Percentiles rank a stretch among this genome's conserved stretches.
These are phyloP conservation scores for Alternaria sp. DNA, from an alignment of 2,329 filamentous ascomycete genomes.

Conservation along the genomic window DNA sequence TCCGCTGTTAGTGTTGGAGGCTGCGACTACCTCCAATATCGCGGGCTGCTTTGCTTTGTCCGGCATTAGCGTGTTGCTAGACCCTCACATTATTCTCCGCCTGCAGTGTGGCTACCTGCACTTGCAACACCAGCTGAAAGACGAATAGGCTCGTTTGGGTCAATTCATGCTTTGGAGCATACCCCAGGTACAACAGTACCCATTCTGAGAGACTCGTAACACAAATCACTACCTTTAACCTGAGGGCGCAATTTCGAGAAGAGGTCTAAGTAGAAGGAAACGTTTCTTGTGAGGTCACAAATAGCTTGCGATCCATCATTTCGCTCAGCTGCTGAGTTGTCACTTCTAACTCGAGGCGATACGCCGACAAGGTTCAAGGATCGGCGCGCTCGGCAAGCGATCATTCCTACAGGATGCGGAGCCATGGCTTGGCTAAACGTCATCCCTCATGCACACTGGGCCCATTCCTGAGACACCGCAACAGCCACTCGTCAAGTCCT, in stretches of 20 bases:
- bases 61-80: not conserved
- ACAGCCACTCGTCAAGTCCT: slow-evolving; percentile 16
- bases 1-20: not conserved
- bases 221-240: not conserved
- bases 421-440: slow-evolving; percentile 14
- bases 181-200: not conserved
- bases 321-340: slow-evolving; percentile 4
- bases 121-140: not conserved
- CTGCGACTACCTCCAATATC: not conserved
- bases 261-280: not conserved
- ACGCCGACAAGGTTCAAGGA: slow-evolving; percentile 1
- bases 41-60: not conserved
- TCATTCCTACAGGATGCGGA: slow-evolving; percentile 3
- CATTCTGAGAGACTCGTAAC: not conserved
- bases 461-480: slow-evolving; percentile 14
- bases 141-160: not conserved
- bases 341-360: not conserved
- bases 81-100: not conserved
- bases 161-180: not conserved
- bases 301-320: not conserved
- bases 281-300: not conserved
- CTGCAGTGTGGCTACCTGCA: not conserved
- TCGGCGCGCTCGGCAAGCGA: slow-evolving; percentile 5
- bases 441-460: slow-evolving; percentile 17
- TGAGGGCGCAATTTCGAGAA: not conserved